Evolutionary conservation across 2,329 filamentous ascomycete genomes (phyloP).

Genomic region (Simplicillium aogashimaense): DNA sequence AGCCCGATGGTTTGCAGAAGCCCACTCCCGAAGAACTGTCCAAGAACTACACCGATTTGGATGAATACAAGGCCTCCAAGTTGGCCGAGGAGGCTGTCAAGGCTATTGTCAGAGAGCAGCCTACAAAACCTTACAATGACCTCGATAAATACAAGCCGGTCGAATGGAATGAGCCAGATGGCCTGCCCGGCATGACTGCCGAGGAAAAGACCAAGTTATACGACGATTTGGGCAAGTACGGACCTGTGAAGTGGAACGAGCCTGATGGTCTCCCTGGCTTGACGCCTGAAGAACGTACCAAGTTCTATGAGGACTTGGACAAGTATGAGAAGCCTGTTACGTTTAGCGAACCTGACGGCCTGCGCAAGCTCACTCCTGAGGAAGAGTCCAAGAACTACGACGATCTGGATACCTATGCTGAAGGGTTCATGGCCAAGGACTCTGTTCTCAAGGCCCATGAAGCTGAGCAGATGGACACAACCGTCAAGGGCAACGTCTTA

Average conservation of each 20-base stretch:
- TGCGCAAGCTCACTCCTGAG: constrained; percentile 17
- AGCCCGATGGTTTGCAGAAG: constrained; percentile 9
- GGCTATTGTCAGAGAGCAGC: constrained; percentile 7
- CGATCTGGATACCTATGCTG: constrained; percentile 29
- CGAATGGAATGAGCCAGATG: constrained; percentile 17
- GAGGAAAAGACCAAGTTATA: constrained; percentile 17
- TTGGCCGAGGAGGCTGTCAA: constrained; percentile 7
- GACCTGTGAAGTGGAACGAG: constrained; percentile 16
- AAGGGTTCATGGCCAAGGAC: constrained; percentile 22
- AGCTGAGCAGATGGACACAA: constrained; percentile 16
- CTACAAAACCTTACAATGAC: constrained; percentile 16
- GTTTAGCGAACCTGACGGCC: constrained; percentile 21
- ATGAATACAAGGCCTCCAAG: constrained; percentile 14
- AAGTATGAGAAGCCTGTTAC: constrained; percentile 22
- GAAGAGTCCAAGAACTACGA: constrained; percentile 26
- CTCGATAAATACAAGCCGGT: constrained; percentile 17
- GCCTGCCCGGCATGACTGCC: constrained; percentile 11
- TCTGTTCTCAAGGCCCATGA: constrained; percentile 17
- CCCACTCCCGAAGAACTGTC: constrained; percentile 14
- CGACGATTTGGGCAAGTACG: constrained; percentile 21
- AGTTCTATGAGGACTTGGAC: constrained; percentile 27
- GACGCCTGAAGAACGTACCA: constrained; percentile 22
- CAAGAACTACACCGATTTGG: constrained; percentile 20
- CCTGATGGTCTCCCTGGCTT: constrained; percentile 13
- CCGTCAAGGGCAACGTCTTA: constrained; percentile 24